Percentiles rank a stretch among this genome's conserved stretches.
These are phyloP conservation scores for Phoenix roebelenii DNA, from an alignment of 176 grass and related monocot species.

Conservation along the genomic window DNA sequence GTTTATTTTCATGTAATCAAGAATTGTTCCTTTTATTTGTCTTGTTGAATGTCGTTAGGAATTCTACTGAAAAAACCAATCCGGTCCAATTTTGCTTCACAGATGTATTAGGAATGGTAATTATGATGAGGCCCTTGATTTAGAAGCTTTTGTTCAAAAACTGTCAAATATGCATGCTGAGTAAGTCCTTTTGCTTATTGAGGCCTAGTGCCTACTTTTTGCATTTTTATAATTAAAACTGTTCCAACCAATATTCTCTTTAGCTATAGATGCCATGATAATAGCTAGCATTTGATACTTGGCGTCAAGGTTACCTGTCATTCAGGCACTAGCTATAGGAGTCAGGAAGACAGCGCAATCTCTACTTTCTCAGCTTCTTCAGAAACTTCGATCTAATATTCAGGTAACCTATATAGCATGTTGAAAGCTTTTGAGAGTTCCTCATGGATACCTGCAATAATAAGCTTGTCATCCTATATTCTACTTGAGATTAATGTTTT, in stretches of 20 bases:
- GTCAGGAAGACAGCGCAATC: conserved; percentile 91
- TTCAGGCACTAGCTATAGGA: conserved; percentile 81
- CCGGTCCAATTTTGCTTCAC: neutral
- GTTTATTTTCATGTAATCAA: neutral
- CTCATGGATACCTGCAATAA: too few species aligned
- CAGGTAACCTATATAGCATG: conserved; percentile 34
- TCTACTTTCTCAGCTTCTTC: conserved; percentile 90
- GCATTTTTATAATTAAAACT: conserved; percentile 7
- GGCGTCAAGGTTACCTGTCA: conserved; percentile 77
- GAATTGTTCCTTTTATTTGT: neutral
- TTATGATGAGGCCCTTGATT: conserved; percentile 96
- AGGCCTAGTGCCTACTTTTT: neutral
- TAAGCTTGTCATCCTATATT: too few species aligned
- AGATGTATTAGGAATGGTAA: conserved; percentile 98
- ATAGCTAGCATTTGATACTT: conserved; percentile 33
- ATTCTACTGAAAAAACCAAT: conserved; percentile 8
- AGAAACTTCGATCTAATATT: conserved; percentile 96
- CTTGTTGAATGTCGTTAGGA: too few species aligned
- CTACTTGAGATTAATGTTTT: too few species aligned
- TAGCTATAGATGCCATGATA: conserved; percentile 11
- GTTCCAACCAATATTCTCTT: neutral
- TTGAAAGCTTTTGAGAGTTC: too few species aligned
- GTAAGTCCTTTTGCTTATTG: conserved; percentile 36
- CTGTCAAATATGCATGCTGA: conserved; percentile 81
- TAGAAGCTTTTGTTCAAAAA: conserved; percentile 91